Evolutionary conservation across 192 early-diverging fungal species (phyloP), one percentile per base, ranked within the genome.

Genomic region (Backusella luteola): DNA sequence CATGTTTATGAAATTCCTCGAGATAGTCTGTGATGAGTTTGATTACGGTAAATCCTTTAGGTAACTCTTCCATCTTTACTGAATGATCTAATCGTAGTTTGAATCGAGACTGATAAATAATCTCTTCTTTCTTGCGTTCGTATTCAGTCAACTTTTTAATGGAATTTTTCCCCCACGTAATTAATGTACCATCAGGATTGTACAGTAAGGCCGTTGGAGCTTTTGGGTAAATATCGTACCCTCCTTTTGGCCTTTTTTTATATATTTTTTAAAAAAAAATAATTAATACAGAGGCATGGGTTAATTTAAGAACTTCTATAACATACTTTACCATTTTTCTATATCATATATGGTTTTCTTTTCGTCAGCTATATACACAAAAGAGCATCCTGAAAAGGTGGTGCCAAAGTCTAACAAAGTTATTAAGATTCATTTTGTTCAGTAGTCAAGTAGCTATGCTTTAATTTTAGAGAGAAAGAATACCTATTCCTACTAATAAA

Each of bases 1-100:
- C 74, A 69, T 84, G 71, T n/a, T 79, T 79, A 56, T 84, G 84
- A 73, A 84, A 84, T 6, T 76, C 78, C 35, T 80, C 66, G 32
- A 84, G 76, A 70, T 84, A 84, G 32, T 84, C 80, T 3, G 84
- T 76, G 66, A 84, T 82, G 42, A 69, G 35, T 69, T 69, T 34
- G 5, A 69, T 23, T 4, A 23, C n/a, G 39, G 68, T 69, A 69
- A 69, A 41, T 38, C 35, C 34, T 14, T 38, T 23, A 14, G 34
- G 68, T 39, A 69, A 26, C 9, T 6, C 35, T 5, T 39, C 39
- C 34, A 41, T 39, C 5, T 69, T 8, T 41, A 11, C 39, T 15
- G 17, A 39, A 6, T n/a, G 11, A 69, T 69, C 68, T 8, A 69
- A 21, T 23, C 68, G 39, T 21, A 69, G 19, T 38, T 69, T 69